Evolutionary conservation across 768 basidiomycete genomes (phyloP).

Genomic region (Suillus plorans): DNA sequence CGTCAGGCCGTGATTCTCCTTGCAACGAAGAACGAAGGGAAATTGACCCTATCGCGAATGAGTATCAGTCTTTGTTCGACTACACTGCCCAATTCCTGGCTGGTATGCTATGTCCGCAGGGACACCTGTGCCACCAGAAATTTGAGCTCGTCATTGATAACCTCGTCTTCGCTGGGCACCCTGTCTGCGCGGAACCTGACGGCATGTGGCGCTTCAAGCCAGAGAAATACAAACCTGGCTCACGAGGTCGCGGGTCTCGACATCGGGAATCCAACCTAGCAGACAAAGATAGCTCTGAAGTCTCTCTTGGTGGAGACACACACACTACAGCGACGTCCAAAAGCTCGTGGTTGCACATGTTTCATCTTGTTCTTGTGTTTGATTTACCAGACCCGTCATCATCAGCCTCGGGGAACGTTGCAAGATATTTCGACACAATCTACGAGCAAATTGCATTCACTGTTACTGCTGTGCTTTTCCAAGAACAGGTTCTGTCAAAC

Average conservation of each 20-base stretch:
- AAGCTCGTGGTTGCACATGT: constrained; percentile 64
- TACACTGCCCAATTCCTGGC: constrained; percentile 83
- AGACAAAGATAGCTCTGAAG: constrained; percentile 34
- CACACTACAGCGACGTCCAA: constrained; percentile 23
- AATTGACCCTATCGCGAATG: constrained; percentile 37
- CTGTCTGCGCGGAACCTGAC: constrained; percentile 76
- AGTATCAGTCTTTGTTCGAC: constrained; percentile 73
- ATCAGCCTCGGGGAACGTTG: constrained; percentile 71
- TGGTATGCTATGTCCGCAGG: constrained; percentile 73
- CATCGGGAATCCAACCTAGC: constrained; percentile 37
- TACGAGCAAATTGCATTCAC: constrained; percentile 90
- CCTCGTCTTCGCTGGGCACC: constrained; percentile 92
- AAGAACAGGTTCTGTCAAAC: constrained; percentile 84
- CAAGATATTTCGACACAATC: constrained; percentile 80
- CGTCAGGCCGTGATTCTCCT: constrained; percentile 54
- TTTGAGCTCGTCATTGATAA: constrained; percentile 93
- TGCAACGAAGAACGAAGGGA: constrained; percentile 41
- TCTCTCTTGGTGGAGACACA: constrained; percentile 36
- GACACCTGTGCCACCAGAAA: constrained; percentile 86
- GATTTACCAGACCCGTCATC: constrained; percentile 91
- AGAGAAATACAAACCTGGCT: constrained; percentile 52
- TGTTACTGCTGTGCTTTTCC: constrained; percentile 87
- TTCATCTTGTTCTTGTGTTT: constrained; percentile 85
- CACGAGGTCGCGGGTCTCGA: constrained; percentile 58
- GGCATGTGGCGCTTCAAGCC: constrained; percentile 74